Percentiles rank a stretch among this genome's conserved stretches.
phyloP scores from a whole-genome alignment of 1,284 basidiomycete genomes.

The Sutorius eximius region DNA sequence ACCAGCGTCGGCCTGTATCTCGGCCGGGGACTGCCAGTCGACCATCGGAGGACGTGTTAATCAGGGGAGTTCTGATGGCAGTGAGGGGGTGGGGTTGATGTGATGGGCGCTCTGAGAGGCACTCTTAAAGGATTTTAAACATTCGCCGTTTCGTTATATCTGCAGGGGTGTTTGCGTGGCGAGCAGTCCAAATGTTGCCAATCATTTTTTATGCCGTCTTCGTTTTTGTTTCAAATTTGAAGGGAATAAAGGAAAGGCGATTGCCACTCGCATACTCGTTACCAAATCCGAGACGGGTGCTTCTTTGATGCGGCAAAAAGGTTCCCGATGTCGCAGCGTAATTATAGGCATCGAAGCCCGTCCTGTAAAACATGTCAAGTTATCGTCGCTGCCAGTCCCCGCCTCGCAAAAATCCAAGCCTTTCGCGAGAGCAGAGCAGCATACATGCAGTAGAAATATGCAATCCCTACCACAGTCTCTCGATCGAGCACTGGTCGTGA shows the following conservation, averaged over 20 bases:
- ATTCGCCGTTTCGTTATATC: slow-evolving; percentile 10
- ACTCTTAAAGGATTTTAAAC: slow-evolving; percentile 15
- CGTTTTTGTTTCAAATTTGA: slow-evolving; percentile 2
- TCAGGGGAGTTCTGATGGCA: slow-evolving; percentile 2
- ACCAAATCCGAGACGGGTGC: slow-evolving; percentile 5
- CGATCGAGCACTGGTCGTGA: background rate
- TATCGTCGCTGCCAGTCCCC: background rate
- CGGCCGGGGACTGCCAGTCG: slow-evolving; percentile 56
- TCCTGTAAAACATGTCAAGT: slow-evolving; percentile 2
- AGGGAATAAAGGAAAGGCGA: slow-evolving; percentile 9
- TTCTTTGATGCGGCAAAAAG: slow-evolving; percentile 8
- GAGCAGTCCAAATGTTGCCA: background rate
- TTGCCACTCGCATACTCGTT: slow-evolving; percentile 7
- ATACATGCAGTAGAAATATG: background rate
- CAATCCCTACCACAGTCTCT: background rate
- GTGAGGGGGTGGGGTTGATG: background rate
- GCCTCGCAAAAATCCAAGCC: slow-evolving; percentile 1
- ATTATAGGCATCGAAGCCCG: background rate
- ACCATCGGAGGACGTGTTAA: slow-evolving; percentile 40
- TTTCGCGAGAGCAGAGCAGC: background rate
- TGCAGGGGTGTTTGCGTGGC: slow-evolving; percentile 22
- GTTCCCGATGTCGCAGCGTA: background rate
- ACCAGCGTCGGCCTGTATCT: slow-evolving; percentile 54
- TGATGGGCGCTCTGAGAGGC: background rate
- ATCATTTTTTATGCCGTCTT: slow-evolving; percentile 5